A percentile compares a stretch with the other conserved stretches of the same genome.
Conservation (phyloP, 495 filamentous ascomycete species). For the Zalerion maritima region DNA sequence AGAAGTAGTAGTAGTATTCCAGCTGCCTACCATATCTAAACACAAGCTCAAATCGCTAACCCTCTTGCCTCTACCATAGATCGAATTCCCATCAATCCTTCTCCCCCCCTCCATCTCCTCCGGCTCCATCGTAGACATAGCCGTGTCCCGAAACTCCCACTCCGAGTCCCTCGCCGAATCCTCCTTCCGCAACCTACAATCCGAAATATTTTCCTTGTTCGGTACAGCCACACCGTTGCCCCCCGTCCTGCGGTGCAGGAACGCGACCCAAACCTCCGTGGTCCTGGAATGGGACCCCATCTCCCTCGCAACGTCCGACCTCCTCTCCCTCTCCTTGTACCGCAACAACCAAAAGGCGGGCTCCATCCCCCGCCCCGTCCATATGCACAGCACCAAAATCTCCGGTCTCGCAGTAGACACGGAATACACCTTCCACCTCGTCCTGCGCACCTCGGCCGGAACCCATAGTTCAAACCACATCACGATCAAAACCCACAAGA, state of each 20-base stretch:
- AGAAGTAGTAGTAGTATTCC: too few species aligned
- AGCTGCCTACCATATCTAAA: too few species aligned
- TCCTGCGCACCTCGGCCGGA: constrained; percentile 82
- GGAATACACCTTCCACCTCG: constrained; percentile 87
- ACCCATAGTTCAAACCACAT: constrained; percentile 73
- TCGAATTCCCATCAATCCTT: constrained; percentile 96
- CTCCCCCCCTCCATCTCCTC: constrained; percentile 87
- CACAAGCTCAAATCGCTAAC: constrained; percentile 3
- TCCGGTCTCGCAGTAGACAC: constrained; percentile 90
- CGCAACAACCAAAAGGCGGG: constrained; percentile 94
- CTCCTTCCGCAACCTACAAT: constrained; percentile 70
- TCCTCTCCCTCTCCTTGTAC: constrained; percentile 77
- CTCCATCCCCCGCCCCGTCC: constrained; percentile 70
- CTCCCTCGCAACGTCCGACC: constrained; percentile 76
- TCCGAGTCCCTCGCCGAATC: constrained; percentile 60
- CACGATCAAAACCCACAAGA: constrained; percentile 84
- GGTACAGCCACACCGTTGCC: constrained; percentile 64
- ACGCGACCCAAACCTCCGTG: constrained; percentile 91
- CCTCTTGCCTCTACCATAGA: too few species aligned
- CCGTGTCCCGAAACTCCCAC: constrained; percentile 70
- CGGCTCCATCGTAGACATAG: constrained; percentile 95
- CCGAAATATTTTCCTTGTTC: constrained; percentile 73
- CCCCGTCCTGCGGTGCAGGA: constrained; percentile 76
- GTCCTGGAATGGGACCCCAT: constrained; percentile 98
- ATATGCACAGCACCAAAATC: constrained; percentile 89